Percentiles rank a stretch among this genome's conserved stretches.
phyloP scores from a whole-genome alignment of 73 alveolate species.

The Tetrahymena thermophila region DNA sequence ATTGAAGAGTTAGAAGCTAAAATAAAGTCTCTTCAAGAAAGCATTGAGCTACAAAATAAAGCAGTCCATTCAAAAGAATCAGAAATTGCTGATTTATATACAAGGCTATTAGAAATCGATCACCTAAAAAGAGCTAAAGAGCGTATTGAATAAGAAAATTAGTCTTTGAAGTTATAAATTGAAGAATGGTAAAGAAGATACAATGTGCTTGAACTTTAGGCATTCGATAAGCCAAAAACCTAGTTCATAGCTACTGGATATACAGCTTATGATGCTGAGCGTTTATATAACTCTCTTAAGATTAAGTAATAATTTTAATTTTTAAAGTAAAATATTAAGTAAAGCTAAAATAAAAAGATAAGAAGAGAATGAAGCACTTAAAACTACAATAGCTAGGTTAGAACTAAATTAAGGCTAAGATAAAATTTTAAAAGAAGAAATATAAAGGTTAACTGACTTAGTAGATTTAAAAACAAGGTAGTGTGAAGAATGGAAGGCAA shows the following conservation, averaged over 20 bases:
- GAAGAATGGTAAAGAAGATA: neutral
- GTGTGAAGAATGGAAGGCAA: neutral
- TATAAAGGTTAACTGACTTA: neutral
- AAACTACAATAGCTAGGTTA: neutral
- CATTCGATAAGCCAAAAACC: neutral
- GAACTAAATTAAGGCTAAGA: neutral
- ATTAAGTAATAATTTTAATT: neutral
- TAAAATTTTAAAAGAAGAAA: neutral
- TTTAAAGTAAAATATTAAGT: neutral
- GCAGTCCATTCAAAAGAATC: neutral
- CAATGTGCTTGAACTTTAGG: neutral
- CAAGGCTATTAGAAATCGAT: neutral
- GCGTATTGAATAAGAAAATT: neutral
- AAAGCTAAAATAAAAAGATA: neutral
- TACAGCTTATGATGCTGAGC: neutral
- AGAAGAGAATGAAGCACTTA: neutral
- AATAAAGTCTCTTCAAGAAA: neutral
- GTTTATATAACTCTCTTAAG: neutral
- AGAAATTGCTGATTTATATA: neutral
- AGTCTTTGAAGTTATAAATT: neutral
- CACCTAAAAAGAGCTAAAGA: neutral
- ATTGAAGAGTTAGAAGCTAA: neutral
- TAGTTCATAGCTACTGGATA: neutral
- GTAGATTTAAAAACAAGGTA: neutral
- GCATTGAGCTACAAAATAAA: neutral